Conservation (phyloP, 1,284 basidiomycete species). For the Trametes versicolor region DNA sequence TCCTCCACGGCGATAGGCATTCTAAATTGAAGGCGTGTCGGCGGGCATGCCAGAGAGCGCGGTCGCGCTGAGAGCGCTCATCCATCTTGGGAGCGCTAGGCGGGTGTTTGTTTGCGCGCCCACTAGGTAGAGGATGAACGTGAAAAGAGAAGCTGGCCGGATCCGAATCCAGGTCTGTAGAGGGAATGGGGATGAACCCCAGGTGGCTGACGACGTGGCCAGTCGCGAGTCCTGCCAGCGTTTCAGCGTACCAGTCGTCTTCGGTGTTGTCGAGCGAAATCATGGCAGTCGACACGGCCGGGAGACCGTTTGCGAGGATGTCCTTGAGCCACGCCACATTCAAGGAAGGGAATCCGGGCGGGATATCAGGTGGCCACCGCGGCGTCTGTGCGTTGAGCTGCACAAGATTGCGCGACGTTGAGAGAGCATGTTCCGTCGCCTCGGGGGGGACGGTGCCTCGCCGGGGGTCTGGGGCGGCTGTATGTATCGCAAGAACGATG, state of each 20-base stretch:
- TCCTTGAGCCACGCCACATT: slow-evolving; percentile 42
- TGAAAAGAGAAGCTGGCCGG: not conserved
- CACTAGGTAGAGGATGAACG: too few relatives aligned
- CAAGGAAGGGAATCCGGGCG: slow-evolving; percentile 16
- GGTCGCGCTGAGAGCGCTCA: slow-evolving; percentile 37
- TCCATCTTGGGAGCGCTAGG: not conserved
- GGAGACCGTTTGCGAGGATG: slow-evolving; percentile 37
- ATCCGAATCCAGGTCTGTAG: not conserved
- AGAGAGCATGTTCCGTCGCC: not conserved
- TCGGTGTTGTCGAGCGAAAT: slow-evolving; percentile 35
- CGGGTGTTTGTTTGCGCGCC: too few relatives aligned
- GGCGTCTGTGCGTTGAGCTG: slow-evolving; percentile 15
- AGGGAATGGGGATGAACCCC: slow-evolving; percentile 30
- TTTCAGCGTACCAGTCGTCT: slow-evolving; percentile 37
- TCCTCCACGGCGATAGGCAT: slow-evolving; percentile 53
- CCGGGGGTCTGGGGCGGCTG: not conserved
- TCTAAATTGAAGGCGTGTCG: slow-evolving; percentile 57
- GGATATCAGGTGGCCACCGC: slow-evolving; percentile 18
- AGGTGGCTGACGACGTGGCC: slow-evolving; percentile 31
- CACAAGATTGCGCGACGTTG: not conserved
- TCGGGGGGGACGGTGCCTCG: not conserved
- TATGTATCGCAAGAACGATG: not conserved
- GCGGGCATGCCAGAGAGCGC: slow-evolving; percentile 42
- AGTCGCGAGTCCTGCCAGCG: slow-evolving; percentile 26
- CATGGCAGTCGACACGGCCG: slow-evolving; percentile 30